A percentile compares a stretch with the other conserved stretches of the same genome.
Conservation (phyloP, 2,329 filamentous ascomycete species). For the Xylaria sp. region DNA sequence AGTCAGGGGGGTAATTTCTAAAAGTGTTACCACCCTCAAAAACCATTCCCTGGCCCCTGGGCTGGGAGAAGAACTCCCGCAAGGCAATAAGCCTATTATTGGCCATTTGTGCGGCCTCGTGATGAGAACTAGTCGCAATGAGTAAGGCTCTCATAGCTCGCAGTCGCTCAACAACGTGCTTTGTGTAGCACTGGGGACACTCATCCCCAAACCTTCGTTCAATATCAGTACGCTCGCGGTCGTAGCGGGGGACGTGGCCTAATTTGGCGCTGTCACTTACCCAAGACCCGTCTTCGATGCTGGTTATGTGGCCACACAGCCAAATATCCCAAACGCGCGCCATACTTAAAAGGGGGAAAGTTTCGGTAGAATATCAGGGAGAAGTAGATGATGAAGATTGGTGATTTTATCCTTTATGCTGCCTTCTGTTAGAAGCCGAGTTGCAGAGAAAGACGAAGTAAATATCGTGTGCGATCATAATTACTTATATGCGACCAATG, state of each 20-base stretch:
- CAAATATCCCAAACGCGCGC: background rate
- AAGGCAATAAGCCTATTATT: background rate
- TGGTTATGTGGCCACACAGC: conserved; percentile 29
- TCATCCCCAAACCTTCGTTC: background rate
- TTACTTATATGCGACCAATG: background rate
- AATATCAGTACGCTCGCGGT: background rate
- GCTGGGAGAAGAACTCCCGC: background rate
- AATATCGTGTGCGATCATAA: background rate
- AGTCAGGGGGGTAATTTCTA: background rate
- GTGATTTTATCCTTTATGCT: background rate
- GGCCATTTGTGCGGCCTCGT: background rate
- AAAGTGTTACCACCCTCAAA: background rate
- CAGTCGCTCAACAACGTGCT: background rate
- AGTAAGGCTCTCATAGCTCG: background rate
- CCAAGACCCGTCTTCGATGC: background rate
- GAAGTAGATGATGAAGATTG: background rate
- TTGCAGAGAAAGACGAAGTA: background rate
- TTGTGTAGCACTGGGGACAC: conserved; percentile 6
- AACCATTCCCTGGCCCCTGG: background rate
- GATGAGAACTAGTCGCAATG: background rate
- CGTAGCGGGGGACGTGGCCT: background rate
- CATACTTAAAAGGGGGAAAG: background rate
- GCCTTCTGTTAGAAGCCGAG: background rate
- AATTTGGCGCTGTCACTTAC: background rate
- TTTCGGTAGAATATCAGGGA: background rate